These are phyloP conservation scores for Leptographium wingfieldii DNA, from an alignment of 2,329 filamentous ascomycete species.

Conservation along the genomic window DNA sequence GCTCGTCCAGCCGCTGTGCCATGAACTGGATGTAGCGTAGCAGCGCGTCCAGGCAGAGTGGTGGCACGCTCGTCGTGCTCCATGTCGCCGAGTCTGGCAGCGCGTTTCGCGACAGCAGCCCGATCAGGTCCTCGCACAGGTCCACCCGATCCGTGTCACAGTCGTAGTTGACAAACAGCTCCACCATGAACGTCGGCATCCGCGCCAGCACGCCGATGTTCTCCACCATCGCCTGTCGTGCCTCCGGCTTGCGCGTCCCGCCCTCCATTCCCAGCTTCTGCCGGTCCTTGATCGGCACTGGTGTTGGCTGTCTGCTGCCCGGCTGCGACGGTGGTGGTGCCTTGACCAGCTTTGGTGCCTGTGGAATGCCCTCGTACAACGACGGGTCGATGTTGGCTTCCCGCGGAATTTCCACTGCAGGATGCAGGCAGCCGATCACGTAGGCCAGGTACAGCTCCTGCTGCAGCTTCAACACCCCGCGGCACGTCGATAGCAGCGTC, in stretches of 20 bases:
- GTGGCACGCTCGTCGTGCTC: constrained; percentile 97
- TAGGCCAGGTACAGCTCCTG: constrained; percentile 95
- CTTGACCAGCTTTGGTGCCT: constrained; percentile 78
- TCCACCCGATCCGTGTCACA: constrained; percentile 87
- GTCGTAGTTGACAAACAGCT: constrained; percentile 96
- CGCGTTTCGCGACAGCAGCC: constrained; percentile 82
- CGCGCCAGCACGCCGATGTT: constrained; percentile 82
- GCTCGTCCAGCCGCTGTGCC: constrained; percentile 68
- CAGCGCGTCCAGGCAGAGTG: constrained; percentile 82
- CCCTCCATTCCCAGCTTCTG: constrained; percentile 89
- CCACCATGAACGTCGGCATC: constrained; percentile 88
- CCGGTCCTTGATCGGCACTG: constrained; percentile 81
- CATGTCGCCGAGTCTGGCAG: constrained; percentile 95
- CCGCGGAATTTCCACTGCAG: constrained; percentile 82
- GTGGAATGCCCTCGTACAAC: constrained; percentile 85
- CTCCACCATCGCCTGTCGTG: constrained; percentile 96
- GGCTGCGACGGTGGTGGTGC: constrained; percentile 53
- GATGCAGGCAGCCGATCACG: constrained; percentile 84
- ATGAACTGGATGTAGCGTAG: constrained; percentile 87
- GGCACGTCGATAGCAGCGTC: constrained; percentile 80
- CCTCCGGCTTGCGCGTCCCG: constrained; percentile 82
- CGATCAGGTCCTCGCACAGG: constrained; percentile 90
- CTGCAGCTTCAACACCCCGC: constrained; percentile 82
- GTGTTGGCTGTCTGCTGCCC: constrained; percentile 73
- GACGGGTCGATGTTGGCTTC: constrained; percentile 84